Evolutionary conservation across 495 filamentous ascomycete genomes (phyloP).

Genomic region (Aspergillus hancockii): DNA sequence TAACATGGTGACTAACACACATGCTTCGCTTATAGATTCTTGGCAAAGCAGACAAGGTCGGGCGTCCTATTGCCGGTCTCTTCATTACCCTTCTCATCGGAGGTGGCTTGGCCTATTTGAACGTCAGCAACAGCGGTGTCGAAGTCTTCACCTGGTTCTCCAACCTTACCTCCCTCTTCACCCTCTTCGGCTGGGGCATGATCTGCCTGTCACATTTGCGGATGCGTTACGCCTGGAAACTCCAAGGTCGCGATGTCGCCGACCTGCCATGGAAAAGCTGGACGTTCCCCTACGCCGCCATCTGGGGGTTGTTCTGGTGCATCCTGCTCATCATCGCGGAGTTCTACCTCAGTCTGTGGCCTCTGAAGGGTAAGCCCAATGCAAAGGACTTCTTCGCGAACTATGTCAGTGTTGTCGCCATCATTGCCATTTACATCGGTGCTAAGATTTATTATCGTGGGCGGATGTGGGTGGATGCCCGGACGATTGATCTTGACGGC

Average conservation of each 20-base stretch:
- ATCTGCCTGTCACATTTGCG: conserved; percentile 58
- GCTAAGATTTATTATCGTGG: conserved; percentile 27
- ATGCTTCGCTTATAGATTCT: conserved; percentile 29
- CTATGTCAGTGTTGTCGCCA: conserved; percentile 25
- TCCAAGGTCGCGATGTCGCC: conserved; percentile 59
- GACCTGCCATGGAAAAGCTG: conserved; percentile 66
- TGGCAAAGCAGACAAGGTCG: conserved; percentile 50
- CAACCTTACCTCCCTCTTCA: conserved; percentile 53
- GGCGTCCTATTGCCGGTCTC: conserved; percentile 49
- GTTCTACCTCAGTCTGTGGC: conserved; percentile 32
- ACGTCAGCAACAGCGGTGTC: conserved; percentile 43
- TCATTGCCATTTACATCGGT: conserved; percentile 25
- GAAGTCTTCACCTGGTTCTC: conserved; percentile 63
- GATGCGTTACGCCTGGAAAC: conserved; percentile 64
- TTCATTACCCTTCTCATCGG: conserved; percentile 45
- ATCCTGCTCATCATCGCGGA: conserved; percentile 27
- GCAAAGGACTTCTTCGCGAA: conserved; percentile 34
- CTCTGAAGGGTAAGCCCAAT: conserved; percentile 16
- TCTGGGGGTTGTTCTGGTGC: conserved; percentile 30
- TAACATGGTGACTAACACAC: neutral
- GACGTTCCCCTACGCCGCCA: conserved; percentile 29
- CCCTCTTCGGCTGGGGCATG: conserved; percentile 58
- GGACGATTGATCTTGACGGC: conserved; percentile 31
- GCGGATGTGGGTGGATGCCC: conserved; percentile 33
- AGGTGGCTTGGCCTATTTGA: conserved; percentile 50